Evolutionary conservation across 441 rosid genomes (phyloP).

Genomic region (Lepidium campestre): DNA sequence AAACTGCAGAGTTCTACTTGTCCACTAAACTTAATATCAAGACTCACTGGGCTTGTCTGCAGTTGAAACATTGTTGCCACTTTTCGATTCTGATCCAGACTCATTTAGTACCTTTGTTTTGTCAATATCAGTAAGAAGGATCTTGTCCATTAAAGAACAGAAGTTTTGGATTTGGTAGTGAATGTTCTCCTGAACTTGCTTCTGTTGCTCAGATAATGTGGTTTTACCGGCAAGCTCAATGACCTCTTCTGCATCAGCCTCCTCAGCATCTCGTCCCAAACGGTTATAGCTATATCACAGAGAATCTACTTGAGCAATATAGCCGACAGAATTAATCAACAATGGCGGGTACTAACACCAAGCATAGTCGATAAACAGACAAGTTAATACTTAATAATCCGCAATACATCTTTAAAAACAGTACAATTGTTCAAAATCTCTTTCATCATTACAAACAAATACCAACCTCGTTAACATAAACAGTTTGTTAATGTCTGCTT

Average conservation of each 20-base stretch:
- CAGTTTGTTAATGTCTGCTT: slow-evolving; percentile 69
- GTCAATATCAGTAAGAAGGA: slow-evolving; percentile 40
- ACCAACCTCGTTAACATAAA: slow-evolving; percentile 73
- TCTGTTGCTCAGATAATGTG: slow-evolving; percentile 64
- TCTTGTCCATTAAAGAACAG: slow-evolving; percentile 54
- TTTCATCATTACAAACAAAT: background rate
- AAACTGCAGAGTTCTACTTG: background rate
- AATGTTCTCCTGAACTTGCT: slow-evolving; percentile 75
- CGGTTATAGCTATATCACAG: slow-evolving; percentile 55
- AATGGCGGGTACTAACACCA: background rate
- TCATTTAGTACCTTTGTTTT: slow-evolving; percentile 24
- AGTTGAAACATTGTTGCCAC: slow-evolving; percentile 21
- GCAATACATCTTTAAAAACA: background rate
- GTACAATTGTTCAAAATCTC: background rate
- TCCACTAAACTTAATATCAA: background rate
- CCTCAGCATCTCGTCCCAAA: slow-evolving; percentile 65
- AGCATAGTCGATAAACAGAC: background rate
- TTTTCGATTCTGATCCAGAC: slow-evolving; percentile 22
- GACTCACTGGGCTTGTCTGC: slow-evolving; percentile 41
- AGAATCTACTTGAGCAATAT: background rate
- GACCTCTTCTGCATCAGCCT: slow-evolving; percentile 76
- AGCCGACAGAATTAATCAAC: background rate
- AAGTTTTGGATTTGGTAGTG: slow-evolving; percentile 52
- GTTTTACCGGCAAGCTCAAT: slow-evolving; percentile 75
- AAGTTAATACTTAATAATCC: background rate